Evolutionary conservation across 805 yeast genomes (phyloP).

Genomic region (Wickerhamomyces rabaulensis): DNA sequence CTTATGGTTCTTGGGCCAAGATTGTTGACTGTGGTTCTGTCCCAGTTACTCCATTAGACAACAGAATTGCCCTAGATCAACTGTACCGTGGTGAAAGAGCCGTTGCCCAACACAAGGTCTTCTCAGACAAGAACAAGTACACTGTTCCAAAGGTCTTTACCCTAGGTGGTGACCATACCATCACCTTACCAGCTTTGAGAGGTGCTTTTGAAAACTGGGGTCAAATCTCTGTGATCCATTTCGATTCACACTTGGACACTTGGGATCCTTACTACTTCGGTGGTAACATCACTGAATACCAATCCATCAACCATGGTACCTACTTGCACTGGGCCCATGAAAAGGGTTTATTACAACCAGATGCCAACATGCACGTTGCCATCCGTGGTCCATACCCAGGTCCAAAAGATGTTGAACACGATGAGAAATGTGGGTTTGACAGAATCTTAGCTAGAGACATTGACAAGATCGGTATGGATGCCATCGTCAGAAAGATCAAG

Average conservation of each 20-base stretch:
- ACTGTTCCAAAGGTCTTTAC: constrained; percentile 37
- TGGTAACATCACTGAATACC: constrained; percentile 56
- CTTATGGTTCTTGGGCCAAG: constrained; percentile 45
- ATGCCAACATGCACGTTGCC: constrained; percentile 56
- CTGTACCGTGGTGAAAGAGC: constrained; percentile 47
- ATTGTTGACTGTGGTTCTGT: constrained; percentile 60
- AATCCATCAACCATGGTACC: constrained; percentile 62
- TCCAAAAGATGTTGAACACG: constrained; percentile 34
- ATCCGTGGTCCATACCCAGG: constrained; percentile 57
- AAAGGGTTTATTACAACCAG: constrained; percentile 48
- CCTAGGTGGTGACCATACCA: constrained; percentile 53
- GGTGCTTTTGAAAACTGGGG: constrained; percentile 44
- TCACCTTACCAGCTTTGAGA: constrained; percentile 42
- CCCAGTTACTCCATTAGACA: constrained; percentile 60
- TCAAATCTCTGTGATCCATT: constrained; percentile 43
- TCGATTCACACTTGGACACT: constrained; percentile 67
- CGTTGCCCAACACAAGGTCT: constrained; percentile 31
- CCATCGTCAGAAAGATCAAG: constrained; percentile 31
- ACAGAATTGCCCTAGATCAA: constrained; percentile 55
- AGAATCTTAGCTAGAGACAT: constrained; percentile 42
- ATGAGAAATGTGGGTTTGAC: constrained; percentile 43
- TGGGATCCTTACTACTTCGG: constrained; percentile 63
- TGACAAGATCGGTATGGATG: constrained; percentile 36
- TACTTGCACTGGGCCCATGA: constrained; percentile 67
- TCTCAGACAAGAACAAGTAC: constrained; percentile 23